Evolutionary conservation across 148 eudicot genomes (phyloP).

Genomic region (Rhododendron ferrugineum): DNA sequence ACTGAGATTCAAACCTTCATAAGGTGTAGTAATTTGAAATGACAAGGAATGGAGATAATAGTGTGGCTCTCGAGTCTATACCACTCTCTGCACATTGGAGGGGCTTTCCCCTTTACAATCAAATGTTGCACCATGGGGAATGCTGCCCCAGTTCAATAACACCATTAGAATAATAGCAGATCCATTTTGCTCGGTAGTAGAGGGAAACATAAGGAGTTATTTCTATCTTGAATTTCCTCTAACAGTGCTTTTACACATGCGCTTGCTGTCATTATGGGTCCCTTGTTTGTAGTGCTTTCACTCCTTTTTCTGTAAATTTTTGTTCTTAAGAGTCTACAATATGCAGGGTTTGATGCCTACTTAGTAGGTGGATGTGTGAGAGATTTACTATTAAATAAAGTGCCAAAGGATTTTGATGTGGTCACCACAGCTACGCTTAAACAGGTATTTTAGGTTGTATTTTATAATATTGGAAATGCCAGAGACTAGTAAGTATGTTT

Average conservation of each 20-base stretch:
- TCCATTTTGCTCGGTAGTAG: background rate
- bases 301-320: background rate
- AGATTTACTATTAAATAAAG: conserved; percentile 70
- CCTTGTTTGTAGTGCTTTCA: background rate
- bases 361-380: conserved; percentile 98
- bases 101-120: background rate
- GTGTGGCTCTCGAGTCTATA: background rate
- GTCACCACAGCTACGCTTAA: conserved; percentile 73
- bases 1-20: background rate
- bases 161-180: background rate
- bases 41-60: background rate
- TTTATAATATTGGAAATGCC: background rate
- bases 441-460: conserved; percentile 34
- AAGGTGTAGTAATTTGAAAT: background rate
- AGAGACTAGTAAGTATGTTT: background rate
- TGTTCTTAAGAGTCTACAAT: conserved; percentile 15
- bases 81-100: background rate
- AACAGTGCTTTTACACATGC: background rate
- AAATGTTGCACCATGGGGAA: background rate
- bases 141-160: background rate
- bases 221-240: background rate
- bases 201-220: background rate
- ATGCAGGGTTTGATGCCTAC: conserved; percentile 78
- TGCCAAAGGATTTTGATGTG: conserved; percentile 91
- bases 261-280: background rate